Percentiles rank a stretch among this genome's conserved stretches.
These are phyloP conservation scores for Pseudogymnoascus sp. DNA, from an alignment of 2,329 filamentous ascomycete genomes.

Conservation along the genomic window DNA sequence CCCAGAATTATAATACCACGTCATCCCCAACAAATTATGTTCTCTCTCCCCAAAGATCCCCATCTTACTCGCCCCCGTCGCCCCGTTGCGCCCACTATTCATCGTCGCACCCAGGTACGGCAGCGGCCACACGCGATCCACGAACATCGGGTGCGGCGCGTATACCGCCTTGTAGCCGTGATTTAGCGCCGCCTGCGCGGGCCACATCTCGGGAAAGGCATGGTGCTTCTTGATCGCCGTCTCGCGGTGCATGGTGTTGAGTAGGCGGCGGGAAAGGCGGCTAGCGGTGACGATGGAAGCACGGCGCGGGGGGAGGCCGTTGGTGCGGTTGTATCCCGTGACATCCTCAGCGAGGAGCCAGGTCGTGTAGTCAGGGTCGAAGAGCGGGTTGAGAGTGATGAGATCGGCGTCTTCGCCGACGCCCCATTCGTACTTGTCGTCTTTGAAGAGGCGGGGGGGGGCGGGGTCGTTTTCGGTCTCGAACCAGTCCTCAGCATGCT, in stretches of 20 bases:
- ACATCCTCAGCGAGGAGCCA: slow-evolving; percentile 81
- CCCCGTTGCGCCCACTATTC: slow-evolving; percentile 71
- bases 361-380: slow-evolving; percentile 78
- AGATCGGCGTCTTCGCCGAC: slow-evolving; percentile 86
- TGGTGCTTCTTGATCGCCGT: slow-evolving; percentile 78
- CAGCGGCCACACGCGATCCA: slow-evolving; percentile 80
- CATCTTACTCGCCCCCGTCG: slow-evolving; percentile 64
- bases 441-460: slow-evolving; percentile 66
- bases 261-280: slow-evolving; percentile 71
- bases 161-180: slow-evolving; percentile 92
- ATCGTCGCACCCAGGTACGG: slow-evolving; percentile 71
- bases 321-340: slow-evolving; percentile 69
- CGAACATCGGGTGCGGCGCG: slow-evolving; percentile 80
- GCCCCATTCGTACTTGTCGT: slow-evolving; percentile 80
- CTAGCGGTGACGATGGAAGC: slow-evolving; percentile 85
- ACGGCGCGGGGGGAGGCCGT: slow-evolving; percentile 62
- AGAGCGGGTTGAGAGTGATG: slow-evolving; percentile 87
- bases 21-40: slow-evolving; percentile 79
- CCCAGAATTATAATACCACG: slow-evolving; percentile 85
- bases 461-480: slow-evolving; percentile 65
- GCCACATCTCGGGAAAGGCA: slow-evolving; percentile 97
- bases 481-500: slow-evolving; percentile 63
- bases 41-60: slow-evolving; percentile 77
- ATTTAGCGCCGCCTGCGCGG: slow-evolving; percentile 76
- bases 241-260: slow-evolving; percentile 85